Evolutionary conservation across 768 basidiomycete species (phyloP).

Genomic region (Dendrothele bispora): DNA sequence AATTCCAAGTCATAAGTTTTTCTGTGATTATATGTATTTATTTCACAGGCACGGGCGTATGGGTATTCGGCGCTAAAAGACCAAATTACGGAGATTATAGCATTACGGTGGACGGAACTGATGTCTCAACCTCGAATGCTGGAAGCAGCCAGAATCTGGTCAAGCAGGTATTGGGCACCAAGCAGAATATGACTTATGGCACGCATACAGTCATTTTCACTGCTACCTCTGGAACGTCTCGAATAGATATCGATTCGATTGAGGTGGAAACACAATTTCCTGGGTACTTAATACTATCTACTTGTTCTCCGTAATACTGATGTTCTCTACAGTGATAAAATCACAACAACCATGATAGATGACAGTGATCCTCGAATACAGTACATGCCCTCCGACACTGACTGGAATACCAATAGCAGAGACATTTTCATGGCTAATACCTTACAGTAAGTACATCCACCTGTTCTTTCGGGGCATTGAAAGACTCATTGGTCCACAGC

Average conservation of each 20-base stretch:
- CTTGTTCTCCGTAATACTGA: slow-evolving; percentile 5
- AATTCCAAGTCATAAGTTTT: background rate
- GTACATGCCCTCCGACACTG: slow-evolving; percentile 36
- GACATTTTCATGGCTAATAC: slow-evolving; percentile 34
- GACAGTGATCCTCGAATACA: slow-evolving; percentile 38
- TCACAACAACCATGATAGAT: slow-evolving; percentile 35
- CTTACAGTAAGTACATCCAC: slow-evolving; percentile 38
- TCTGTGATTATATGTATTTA: background rate
- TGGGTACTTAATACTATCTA: slow-evolving; percentile 25
- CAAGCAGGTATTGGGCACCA: slow-evolving; percentile 43
- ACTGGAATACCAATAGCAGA: slow-evolving; percentile 34
- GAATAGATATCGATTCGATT: slow-evolving; percentile 53
- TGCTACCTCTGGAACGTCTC: slow-evolving; percentile 39
- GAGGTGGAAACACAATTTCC: slow-evolving; percentile 39
- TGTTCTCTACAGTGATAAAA: slow-evolving; percentile 18
- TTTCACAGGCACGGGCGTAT: slow-evolving; percentile 47
- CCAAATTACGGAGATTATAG: slow-evolving; percentile 48
- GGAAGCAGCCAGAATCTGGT: slow-evolving; percentile 23
- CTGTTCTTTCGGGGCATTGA: background rate
- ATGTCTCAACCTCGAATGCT: slow-evolving; percentile 34
- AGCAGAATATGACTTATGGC: slow-evolving; percentile 41
- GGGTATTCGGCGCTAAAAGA: slow-evolving; percentile 47
- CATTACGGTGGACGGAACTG: slow-evolving; percentile 43
- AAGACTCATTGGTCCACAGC: slow-evolving; percentile 24
- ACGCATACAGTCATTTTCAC: slow-evolving; percentile 48